Conservation (phyloP, 257 asterid species). For the Ehretia macrophylla region DNA sequence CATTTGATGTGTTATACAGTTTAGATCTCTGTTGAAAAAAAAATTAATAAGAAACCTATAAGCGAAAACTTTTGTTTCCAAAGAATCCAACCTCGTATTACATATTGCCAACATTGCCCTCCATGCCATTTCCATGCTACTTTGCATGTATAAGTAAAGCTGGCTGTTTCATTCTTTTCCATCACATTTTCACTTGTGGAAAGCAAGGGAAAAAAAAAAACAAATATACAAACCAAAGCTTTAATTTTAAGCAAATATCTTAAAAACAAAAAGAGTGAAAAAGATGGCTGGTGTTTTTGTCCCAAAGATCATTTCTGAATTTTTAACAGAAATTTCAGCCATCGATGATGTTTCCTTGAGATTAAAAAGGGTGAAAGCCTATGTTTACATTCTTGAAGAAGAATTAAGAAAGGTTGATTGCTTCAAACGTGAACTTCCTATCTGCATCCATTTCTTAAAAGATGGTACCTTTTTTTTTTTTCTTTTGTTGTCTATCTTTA, state of each 20-base stretch:
- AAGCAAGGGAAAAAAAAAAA: too few species aligned
- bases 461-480: slow-evolving; percentile 27
- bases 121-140: not conserved
- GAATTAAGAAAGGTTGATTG: slow-evolving; percentile 26
- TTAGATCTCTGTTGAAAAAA: too few species aligned
- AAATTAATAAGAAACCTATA: too few species aligned
- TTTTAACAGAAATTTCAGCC: slow-evolving; percentile 31
- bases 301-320: slow-evolving; percentile 33
- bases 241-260: too few species aligned
- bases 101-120: not conserved
- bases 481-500: too few species aligned
- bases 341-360: slow-evolving; percentile 22
- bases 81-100: not conserved
- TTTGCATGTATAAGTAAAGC: not conserved
- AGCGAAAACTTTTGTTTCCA: not conserved
- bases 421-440: slow-evolving; percentile 32
- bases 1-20: too few species aligned
- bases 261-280: not conserved
- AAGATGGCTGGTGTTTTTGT: slow-evolving; percentile 23
- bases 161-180: not conserved
- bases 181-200: not conserved
- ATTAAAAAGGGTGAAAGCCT: slow-evolving; percentile 15
- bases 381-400: slow-evolving; percentile 23
- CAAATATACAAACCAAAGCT: not conserved
- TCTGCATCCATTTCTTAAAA: slow-evolving; percentile 26